Percentiles rank a stretch among this genome's conserved stretches.
These are phyloP conservation scores for Ophiobolus disseminans DNA, from an alignment of 2,329 filamentous ascomycete genomes.

Conservation along the genomic window DNA sequence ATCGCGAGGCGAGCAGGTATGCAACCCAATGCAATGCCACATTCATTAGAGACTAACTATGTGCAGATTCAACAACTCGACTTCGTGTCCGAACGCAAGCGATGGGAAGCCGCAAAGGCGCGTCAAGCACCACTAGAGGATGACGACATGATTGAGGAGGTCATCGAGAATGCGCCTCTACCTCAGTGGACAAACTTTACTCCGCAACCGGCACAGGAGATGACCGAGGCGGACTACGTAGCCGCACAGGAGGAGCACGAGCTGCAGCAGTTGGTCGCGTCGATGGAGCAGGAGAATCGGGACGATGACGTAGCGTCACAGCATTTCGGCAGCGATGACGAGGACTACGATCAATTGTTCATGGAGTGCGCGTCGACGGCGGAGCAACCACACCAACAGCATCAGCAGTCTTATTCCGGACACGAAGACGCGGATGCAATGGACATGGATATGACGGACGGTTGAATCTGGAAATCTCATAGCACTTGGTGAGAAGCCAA, in stretches of 20 bases:
- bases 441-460: conserved; percentile 48
- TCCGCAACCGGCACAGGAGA: conserved; percentile 25
- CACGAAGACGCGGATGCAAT: conserved; percentile 37
- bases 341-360: conserved; percentile 69
- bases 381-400: conserved; percentile 52
- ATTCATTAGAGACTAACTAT: conserved; percentile 10
- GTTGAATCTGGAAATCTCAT: no score
- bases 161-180: conserved; percentile 18
- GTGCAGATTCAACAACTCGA: conserved; percentile 57
- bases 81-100: conserved; percentile 51
- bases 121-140: conserved; percentile 48
- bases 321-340: conserved; percentile 62
- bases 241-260: conserved; percentile 54
- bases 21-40: not conserved
- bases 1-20: conserved; percentile 55
- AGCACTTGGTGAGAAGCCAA: not conserved
- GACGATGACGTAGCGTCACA: conserved; percentile 28
- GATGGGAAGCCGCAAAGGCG: conserved; percentile 55
- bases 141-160: conserved; percentile 33
- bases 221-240: conserved; percentile 50
- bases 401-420: conserved; percentile 18
- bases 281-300: conserved; percentile 48
- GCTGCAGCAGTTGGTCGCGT: conserved; percentile 53
- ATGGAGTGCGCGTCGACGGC: conserved; percentile 62
- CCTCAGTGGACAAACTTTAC: conserved; percentile 5